Conservation (phyloP, 495 filamentous ascomycete genomes). For the Staphylotrichum longicolle region DNA sequence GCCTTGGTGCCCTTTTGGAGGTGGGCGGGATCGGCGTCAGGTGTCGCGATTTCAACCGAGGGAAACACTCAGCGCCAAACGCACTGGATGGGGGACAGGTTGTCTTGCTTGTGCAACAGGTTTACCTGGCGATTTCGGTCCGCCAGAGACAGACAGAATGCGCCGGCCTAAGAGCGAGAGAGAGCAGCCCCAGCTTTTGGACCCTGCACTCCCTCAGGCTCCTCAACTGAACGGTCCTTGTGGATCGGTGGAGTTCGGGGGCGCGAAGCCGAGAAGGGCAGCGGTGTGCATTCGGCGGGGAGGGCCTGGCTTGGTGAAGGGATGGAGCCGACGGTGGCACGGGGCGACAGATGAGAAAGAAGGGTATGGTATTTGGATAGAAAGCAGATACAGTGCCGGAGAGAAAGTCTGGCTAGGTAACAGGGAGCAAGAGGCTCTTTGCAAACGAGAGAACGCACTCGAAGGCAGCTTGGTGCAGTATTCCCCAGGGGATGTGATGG, state of each 20-base stretch:
- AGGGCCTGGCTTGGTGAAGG: constrained; percentile 2
- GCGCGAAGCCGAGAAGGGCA: neutral
- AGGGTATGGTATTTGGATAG: too few species aligned
- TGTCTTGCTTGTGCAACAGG: constrained; percentile 11
- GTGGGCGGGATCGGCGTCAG: constrained; percentile 9
- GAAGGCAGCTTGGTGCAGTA: too few species aligned
- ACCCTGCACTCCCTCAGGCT: neutral
- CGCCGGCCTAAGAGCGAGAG: neutral
- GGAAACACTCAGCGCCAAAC: neutral
- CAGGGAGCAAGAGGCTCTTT: too few species aligned
- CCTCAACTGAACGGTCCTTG: neutral
- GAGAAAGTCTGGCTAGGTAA: neutral
- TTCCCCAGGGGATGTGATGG: neutral
- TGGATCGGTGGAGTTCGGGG: constrained; percentile 17
- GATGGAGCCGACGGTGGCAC: neutral
- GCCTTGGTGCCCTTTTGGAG: neutral
- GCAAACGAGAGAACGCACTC: too few species aligned
- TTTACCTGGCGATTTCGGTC: constrained; percentile 7
- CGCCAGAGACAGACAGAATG: constrained; percentile 5
- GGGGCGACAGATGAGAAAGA: neutral
- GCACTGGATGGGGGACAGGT: neutral
- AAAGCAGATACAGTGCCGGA: neutral
- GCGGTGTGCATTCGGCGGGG: constrained; percentile 16
- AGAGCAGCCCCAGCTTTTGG: constrained; percentile 6
- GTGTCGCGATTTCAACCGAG: neutral